phyloP scores from a whole-genome alignment of 2,329 filamentous ascomycete genomes.

The Calonectria crousiana region DNA sequence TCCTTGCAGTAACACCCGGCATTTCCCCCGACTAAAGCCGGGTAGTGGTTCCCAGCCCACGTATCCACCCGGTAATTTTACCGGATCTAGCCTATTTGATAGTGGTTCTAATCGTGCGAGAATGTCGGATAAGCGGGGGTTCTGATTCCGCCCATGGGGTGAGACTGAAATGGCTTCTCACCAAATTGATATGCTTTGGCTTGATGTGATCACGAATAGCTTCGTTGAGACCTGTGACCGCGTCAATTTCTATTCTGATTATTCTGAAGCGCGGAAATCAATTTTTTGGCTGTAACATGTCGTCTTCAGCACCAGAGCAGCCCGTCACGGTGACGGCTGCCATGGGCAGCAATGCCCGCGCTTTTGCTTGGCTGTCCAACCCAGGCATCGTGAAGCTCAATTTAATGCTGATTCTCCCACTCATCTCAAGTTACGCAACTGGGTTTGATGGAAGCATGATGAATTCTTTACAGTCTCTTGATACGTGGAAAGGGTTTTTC shows the following conservation, averaged over 20 bases:
- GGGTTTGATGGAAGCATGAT: constrained; percentile 34
- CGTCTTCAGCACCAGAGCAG: not conserved
- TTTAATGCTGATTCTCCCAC: constrained; percentile 10
- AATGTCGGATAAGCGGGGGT: not conserved
- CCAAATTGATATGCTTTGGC: not conserved
- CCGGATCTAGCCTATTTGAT: not conserved
- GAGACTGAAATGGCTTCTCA: not conserved
- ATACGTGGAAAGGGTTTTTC: constrained; percentile 3
- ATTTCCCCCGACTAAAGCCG: not conserved
- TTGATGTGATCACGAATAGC: not conserved
- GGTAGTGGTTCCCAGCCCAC: not conserved
- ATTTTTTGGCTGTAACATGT: not conserved
- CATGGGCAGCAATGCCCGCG: not conserved
- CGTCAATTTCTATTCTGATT: not conserved
- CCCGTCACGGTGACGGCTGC: not conserved
- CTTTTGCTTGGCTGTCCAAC: constrained; percentile 13
- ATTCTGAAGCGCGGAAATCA: too few relatives aligned
- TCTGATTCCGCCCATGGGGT: not conserved
- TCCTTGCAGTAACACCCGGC: not conserved
- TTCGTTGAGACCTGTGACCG: not conserved
- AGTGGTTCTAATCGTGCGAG: not conserved
- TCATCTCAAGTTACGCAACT: constrained; percentile 25
- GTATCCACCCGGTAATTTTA: not conserved
- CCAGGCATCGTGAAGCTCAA: constrained; percentile 17
- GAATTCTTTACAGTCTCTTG: constrained; percentile 22